Evolutionary conservation across 2,329 filamentous ascomycete genomes (phyloP).

Genomic region (Sordariomycetes sp.): DNA sequence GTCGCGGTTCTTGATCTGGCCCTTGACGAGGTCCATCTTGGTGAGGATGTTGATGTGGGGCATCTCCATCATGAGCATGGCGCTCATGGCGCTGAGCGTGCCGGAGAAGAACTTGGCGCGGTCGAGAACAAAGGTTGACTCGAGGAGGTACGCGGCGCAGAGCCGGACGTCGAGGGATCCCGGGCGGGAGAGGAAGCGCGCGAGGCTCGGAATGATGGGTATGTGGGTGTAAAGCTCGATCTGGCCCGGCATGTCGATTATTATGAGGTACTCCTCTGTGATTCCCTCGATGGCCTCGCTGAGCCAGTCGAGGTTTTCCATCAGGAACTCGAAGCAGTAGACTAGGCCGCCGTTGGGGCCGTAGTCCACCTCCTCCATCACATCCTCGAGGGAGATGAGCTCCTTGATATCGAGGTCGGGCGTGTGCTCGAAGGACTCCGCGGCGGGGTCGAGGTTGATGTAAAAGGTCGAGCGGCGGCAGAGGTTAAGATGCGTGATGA

Average conservation of each 20-base stretch:
- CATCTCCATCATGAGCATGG: conserved; percentile 97
- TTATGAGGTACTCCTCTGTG: conserved; percentile 91
- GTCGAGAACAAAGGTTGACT: conserved; percentile 91
- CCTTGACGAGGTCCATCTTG: conserved; percentile 96
- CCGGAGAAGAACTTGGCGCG: conserved; percentile 96
- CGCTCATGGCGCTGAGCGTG: conserved; percentile 91
- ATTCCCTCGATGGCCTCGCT: conserved; percentile 72
- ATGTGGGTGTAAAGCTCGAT: conserved; percentile 98
- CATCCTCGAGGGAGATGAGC: conserved; percentile 83
- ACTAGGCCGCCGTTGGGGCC: conserved; percentile 89
- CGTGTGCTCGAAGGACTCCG: conserved; percentile 80
- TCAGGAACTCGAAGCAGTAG: conserved; percentile 92
- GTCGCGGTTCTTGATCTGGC: conserved; percentile 75
- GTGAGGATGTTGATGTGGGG: conserved; percentile 93
- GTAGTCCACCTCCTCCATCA: conserved; percentile 87
- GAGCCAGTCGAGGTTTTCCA: conserved; percentile 88
- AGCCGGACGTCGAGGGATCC: conserved; percentile 81
- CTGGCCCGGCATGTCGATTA: conserved; percentile 97
- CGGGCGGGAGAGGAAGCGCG: conserved; percentile 65
- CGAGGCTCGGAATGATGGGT: conserved; percentile 74
- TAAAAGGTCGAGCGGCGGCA: conserved; percentile 93
- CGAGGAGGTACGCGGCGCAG: conserved; percentile 87
- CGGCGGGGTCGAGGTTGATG: conserved; percentile 94
- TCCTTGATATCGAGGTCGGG: conserved; percentile 94
- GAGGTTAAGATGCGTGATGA: conserved; percentile 86